These are phyloP conservation scores for Withania somnifera DNA, from an alignment of 305 asterid genomes.

Conservation along the genomic window DNA sequence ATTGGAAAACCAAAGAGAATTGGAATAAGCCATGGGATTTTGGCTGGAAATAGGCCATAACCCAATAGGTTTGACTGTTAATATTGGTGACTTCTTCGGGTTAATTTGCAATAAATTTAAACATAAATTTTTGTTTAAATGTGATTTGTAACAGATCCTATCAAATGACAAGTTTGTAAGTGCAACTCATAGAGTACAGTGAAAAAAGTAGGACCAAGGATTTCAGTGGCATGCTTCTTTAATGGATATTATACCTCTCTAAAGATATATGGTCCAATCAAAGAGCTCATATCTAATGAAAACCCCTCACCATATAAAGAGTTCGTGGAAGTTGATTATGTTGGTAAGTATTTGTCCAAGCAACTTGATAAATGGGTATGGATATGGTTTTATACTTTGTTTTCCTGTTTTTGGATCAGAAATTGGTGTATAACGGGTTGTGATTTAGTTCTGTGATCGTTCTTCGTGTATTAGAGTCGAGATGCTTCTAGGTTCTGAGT, in stretches of 20 bases:
- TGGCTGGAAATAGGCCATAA: no score
- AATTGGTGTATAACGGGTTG: no score
- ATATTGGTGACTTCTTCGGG: constrained; percentile 71
- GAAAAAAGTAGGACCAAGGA: constrained; percentile 40
- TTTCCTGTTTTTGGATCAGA: no score
- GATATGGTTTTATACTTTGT: no score
- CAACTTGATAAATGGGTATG: constrained; percentile 14
- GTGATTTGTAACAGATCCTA: constrained; percentile 18
- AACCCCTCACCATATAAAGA: constrained; percentile 30
- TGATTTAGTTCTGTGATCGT: no score
- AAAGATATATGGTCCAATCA: constrained; percentile 34
- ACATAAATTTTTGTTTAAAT: neutral
- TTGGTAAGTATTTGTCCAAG: constrained; percentile 14
- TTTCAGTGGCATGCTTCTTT: constrained; percentile 54
- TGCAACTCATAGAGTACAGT: constrained; percentile 45
- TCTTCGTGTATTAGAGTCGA: no score
- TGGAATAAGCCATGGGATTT: no score
- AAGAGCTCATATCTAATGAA: constrained; percentile 33
- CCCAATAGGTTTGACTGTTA: constrained; percentile 28
- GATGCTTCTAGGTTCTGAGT: no score
- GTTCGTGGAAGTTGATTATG: constrained; percentile 32
- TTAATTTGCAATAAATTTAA: constrained; percentile 1
- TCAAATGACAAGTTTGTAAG: constrained; percentile 52
- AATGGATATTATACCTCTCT: constrained; percentile 15
- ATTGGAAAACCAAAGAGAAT: no score